Evolutionary conservation across 331 rosid genomes (phyloP), one percentile per base, ranked within the genome.

Genomic region (Pyrus hybrid): DNA sequence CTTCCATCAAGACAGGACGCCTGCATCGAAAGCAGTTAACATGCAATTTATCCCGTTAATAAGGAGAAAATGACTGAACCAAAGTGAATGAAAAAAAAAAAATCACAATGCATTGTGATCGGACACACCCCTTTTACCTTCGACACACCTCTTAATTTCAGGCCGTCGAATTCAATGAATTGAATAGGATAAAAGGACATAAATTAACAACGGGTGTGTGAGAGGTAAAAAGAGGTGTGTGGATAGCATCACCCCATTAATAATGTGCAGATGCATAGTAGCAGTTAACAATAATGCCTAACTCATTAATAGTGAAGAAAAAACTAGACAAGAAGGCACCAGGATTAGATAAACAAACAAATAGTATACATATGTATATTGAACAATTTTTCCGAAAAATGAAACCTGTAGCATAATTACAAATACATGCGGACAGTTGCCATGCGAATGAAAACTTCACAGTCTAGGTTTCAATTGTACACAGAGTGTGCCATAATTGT

Each of bases 11-110:
- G 51, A 54, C 13, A 25, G 49, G 51, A 54, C 6, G 13, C 75
- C 80, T 76, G 80, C 69, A 68, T 57, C 68, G 13, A 68, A 23
- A 22, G n/a, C 37, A 70, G 28, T 25, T 58, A 58, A 9, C 43
- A 7, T 29, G n/a, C 62, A n/a, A 37, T 53, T 57, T 53, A 49
- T 54, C 20, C 6, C 32, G 75, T 54, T 53, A 53, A n/a, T 54
- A 54, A 30, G 49, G 20, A 4, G 8, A 13, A 30, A n/a, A 18
- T 32, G 21, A 30, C 65, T 63, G 3, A 20, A 53, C 53, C 33
- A 3, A 21, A n/a, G 17, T 6, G 30, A 3, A 21, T 0, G 45
- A 26, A 10, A 37, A 7, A 28, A 71, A 4, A 2, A 14, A 1
- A 32, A 4, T 21, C 67, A 72, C 58, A 4, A 4, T 6, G 22